phyloP scores from a whole-genome alignment of 1,284 basidiomycete genomes.

The Naganishia sp. region DNA sequence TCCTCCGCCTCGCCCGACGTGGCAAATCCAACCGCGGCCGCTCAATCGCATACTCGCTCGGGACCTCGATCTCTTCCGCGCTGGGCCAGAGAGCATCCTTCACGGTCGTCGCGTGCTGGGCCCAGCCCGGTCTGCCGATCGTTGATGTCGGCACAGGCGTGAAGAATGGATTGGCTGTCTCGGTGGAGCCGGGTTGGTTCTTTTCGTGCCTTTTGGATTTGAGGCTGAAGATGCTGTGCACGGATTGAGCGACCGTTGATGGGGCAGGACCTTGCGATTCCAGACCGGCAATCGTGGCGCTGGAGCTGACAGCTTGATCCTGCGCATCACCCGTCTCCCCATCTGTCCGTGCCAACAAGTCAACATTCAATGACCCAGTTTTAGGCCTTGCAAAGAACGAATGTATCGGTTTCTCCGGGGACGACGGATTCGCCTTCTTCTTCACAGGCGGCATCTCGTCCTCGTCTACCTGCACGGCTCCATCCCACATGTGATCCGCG shows the following conservation, averaged over 20 bases:
- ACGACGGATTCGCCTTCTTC: slow-evolving; percentile 1
- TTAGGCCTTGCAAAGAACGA: slow-evolving; percentile 16
- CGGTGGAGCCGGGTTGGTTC: not conserved
- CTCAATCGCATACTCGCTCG: slow-evolving; percentile 12
- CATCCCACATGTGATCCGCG: not conserved
- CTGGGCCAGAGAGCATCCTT: slow-evolving; percentile 8
- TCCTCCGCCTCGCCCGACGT: slow-evolving; percentile 20
- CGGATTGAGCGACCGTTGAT: not conserved
- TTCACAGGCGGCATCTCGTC: slow-evolving; percentile 1
- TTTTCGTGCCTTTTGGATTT: slow-evolving; percentile 1
- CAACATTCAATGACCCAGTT: not conserved
- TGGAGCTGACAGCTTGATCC: not conserved
- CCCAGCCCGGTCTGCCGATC: slow-evolving; percentile 26
- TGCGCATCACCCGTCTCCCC: not conserved
- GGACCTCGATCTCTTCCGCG: slow-evolving; percentile 19
- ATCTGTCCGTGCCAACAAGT: not conserved
- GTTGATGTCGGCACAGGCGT: not conserved
- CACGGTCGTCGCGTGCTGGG: not conserved
- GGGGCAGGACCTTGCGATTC: too few species aligned
- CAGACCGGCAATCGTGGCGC: not conserved
- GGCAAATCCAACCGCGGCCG: slow-evolving; percentile 27
- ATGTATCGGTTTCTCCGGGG: slow-evolving; percentile 21
- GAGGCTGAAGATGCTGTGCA: slow-evolving; percentile 9
- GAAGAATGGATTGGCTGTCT: slow-evolving; percentile 8
- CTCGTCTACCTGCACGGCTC: slow-evolving; percentile 6